These are phyloP conservation scores for Cyberlindnera japonica DNA, from an alignment of 805 yeast genomes.

Conservation along the genomic window DNA sequence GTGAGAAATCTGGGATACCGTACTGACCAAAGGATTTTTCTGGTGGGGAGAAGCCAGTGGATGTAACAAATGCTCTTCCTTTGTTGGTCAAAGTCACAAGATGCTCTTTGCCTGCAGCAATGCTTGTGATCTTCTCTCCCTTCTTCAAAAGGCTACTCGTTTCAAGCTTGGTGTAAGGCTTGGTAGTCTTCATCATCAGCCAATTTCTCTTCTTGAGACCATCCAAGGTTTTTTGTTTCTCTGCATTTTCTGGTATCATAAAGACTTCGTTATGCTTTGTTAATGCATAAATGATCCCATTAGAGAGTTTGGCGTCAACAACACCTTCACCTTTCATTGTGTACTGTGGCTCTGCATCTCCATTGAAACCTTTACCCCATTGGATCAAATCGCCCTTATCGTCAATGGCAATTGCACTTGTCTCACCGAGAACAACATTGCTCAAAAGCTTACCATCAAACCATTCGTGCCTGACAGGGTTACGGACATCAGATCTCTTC, in stretches of 20 bases:
- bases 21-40: conserved; percentile 66
- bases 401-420: conserved; percentile 50
- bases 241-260: conserved; percentile 30
- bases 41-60: conserved; percentile 45
- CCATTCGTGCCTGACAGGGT: conserved; percentile 57
- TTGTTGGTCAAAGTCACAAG: conserved; percentile 35
- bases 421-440: conserved; percentile 50
- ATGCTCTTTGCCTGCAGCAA: conserved; percentile 65
- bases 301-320: conserved; percentile 44
- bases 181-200: conserved; percentile 9
- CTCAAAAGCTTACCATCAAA: conserved; percentile 60
- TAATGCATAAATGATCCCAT: conserved; percentile 49
- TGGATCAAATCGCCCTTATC: conserved; percentile 69
- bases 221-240: conserved; percentile 10
- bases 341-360: conserved; percentile 30
- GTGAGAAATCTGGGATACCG: conserved; percentile 74
- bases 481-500: conserved; percentile 33
- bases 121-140: conserved; percentile 48
- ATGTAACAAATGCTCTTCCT: conserved; percentile 27
- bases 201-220: conserved; percentile 15
- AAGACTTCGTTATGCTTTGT: conserved; percentile 34
- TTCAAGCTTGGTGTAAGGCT: conserved; percentile 13
- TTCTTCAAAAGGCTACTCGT: conserved; percentile 15
- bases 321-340: conserved; percentile 48
- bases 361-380: conserved; percentile 51